A percentile compares a stretch with the other conserved stretches of the same genome.
phyloP scores from a whole-genome alignment of 257 asterid species.

The Coffea eugenioides region DNA sequence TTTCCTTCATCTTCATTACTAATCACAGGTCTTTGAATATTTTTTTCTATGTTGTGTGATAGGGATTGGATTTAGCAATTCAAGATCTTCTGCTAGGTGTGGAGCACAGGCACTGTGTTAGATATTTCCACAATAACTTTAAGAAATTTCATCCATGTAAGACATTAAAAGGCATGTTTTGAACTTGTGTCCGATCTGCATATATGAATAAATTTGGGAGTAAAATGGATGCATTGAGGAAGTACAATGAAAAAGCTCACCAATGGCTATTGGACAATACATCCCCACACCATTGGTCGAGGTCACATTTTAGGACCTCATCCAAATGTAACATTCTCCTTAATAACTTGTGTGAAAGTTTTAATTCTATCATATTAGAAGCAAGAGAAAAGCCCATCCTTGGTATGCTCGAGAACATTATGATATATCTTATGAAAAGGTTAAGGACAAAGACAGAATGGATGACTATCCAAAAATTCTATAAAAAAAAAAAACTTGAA shows the following conservation, averaged over 20 bases:
- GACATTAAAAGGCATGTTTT: background rate
- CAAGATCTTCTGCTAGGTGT: background rate
- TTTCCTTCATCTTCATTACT: too few species aligned
- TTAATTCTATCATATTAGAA: background rate
- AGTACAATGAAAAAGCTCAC: background rate
- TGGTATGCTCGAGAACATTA: background rate
- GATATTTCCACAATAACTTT: background rate
- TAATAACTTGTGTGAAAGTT: background rate
- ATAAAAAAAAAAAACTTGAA: background rate
- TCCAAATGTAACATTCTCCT: background rate
- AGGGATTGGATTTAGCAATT: background rate
- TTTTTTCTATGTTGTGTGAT: too few species aligned
- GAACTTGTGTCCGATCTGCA: background rate
- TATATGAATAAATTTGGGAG: background rate
- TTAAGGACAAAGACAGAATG: background rate
- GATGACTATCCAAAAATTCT: background rate
- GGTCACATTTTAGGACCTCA: background rate
- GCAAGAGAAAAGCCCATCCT: background rate
- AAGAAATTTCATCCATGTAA: background rate
- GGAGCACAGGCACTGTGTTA: background rate
- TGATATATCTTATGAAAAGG: background rate
- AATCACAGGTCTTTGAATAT: too few species aligned
- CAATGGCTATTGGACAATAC: background rate
- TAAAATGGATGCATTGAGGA: background rate
- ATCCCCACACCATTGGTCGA: background rate